Base-by-base conservation (phyloP, 805 yeast species). In the Myxozyma melibiosi region DNA sequence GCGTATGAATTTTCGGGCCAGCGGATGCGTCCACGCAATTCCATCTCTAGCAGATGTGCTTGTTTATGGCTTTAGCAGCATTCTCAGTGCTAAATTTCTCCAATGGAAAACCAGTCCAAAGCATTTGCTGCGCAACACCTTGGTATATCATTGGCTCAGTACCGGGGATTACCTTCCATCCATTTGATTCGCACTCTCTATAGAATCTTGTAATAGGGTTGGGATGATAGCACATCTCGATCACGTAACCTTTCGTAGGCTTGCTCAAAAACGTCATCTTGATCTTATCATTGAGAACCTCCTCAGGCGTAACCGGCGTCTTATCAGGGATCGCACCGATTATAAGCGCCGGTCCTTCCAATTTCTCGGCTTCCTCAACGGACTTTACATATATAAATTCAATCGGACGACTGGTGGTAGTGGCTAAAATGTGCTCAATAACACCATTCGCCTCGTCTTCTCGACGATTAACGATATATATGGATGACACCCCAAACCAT, bases 141-240 rank as follows among this genome's bases (percentile, higher is more conserved):
- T 48, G 52, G 6, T 37, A 38, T 7, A 38, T 48, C 52, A 48
- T 35, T 13, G 52, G 27, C 9, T 48, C 52, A 9, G 16, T 24
- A 9, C 52, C 52, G 4, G 2, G 5, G n/a, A 48, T 38, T 3
- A 35, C 30, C 18, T 48, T 9, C 52, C 52, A 48, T 22, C 52
- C 52, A 2, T 7, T 8, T 8, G 13, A n/a, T 20, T 34, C n/a
- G 22, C 51, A 2, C 5, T 16, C 13, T 18, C 22, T 28, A 33
- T 25, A 48, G 16, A 48, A 35, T n/a, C 14, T 13, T 7, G 52
- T 48, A 2, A 14, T 11, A 8, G 44, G 44, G 16, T 37, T 37
- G 11, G 52, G 52, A 22, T 48, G 52, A 22, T 48, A 48, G 44
- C 52, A 48, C 52, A 48, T 48, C 35, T 48, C 52, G 33, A 48